Base-by-base conservation (phyloP, 2,329 filamentous ascomycete species). In the Stachybotrys elegans region DNA sequence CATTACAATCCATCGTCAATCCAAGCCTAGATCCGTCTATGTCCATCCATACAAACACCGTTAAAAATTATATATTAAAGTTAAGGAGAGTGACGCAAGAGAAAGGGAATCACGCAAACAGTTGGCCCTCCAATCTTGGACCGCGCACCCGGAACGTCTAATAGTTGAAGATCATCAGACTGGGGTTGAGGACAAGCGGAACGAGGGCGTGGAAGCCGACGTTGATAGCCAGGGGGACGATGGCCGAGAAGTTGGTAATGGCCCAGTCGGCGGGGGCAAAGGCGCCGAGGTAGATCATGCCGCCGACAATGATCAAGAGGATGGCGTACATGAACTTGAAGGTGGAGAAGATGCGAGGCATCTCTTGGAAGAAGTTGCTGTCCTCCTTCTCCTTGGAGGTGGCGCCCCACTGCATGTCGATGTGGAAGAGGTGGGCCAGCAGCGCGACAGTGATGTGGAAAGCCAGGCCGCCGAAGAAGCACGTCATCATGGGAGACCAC, bases 111-210 rank as follows among this genome's bases (percentile, higher is more conserved):
- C n/a, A n/a, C n/a, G n/a, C n/a, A n/a, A n/a, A n/a, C n/a, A n/a
- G n/a, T n/a, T n/a, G n/a, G n/a, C n/a, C n/a, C n/a, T n/a, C n/a
- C n/a, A n/a, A n/a, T n/a, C n/a, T n/a, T n/a, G n/a, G n/a, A n/a
- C n/a, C n/a, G n/a, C n/a, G n/a, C n/a, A n/a, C n/a, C n/a, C n/a
- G n/a, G n/a, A n/a, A n/a, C n/a, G n/a, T 13, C 42, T 44, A 54
- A 22, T 55, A 56, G 37, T 53, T 55, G 43, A 53, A 56, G 14
- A 55, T 36, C 79, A 84, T 83, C 64, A 84, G 57, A 41, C 76
- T 78, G 17, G 81, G 81, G 53, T 84, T 84, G 48, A 84, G 61
- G 45, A 70, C 69, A 40, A 84, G 72, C 9, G 80, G 80, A 46
- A 83, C 59, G 32, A 78, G 59, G 56, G 82, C 77, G 20, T 48